Conservation (phyloP, 2,329 filamentous ascomycete species). For the Parastagonospora nodorum region DNA sequence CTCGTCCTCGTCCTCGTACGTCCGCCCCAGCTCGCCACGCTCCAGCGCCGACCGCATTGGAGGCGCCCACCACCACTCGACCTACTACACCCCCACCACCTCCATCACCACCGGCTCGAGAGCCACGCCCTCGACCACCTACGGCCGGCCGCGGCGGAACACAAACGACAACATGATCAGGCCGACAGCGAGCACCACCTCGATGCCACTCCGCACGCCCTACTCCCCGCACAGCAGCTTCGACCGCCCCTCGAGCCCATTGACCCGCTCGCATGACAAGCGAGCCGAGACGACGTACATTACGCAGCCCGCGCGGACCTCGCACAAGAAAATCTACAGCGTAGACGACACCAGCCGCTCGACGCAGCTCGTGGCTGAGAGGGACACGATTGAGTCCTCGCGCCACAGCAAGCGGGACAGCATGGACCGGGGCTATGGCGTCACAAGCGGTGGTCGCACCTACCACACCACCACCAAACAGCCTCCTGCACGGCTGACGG, state of each 20-base stretch:
- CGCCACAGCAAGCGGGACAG: conserved; percentile 27
- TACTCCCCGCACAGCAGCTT: conserved; percentile 26
- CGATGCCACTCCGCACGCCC: conserved; percentile 40
- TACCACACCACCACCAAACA: conserved; percentile 36
- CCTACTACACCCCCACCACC: conserved; percentile 30
- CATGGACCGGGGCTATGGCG: conserved; percentile 25
- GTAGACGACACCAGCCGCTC: conserved; percentile 51
- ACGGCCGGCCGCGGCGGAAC: conserved; percentile 53
- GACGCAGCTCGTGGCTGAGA: conserved; percentile 44
- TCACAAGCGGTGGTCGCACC: conserved; percentile 38
- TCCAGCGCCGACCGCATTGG: conserved; percentile 41
- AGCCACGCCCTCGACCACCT: conserved; percentile 43
- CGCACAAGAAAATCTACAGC: conserved; percentile 56
- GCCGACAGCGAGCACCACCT: conserved; percentile 41
- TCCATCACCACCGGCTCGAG: conserved; percentile 37
- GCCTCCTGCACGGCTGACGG: conserved; percentile 32
- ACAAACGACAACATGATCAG: conserved; percentile 45
- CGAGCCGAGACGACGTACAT: conserved; percentile 44
- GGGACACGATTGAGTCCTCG: conserved; percentile 40
- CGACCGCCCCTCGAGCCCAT: conserved; percentile 50
- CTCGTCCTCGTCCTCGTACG: conserved; percentile 29
- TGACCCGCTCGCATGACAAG: conserved; percentile 40
- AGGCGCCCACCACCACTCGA: conserved; percentile 25
- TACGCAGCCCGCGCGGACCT: conserved; percentile 39
- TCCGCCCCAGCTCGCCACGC: conserved; percentile 39